Evolutionary conservation across 192 early-diverging fungal species (phyloP), one percentile per base, ranked within the genome.

Genomic region (Coemansia sp.): DNA sequence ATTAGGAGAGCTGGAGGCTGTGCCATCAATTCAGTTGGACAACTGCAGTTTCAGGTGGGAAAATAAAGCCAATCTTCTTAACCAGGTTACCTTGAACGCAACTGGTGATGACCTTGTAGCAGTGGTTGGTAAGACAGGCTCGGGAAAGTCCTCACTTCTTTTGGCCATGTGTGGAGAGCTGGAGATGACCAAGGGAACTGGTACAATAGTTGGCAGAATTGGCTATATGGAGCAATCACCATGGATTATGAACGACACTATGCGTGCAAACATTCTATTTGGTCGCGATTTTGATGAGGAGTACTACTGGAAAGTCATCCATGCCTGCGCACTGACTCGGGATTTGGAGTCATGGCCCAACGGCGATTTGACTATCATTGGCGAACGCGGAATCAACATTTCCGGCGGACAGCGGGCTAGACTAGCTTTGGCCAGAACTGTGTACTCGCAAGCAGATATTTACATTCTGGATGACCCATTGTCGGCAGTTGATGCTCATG

Each of bases 121-220:
- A 0, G 72, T 96, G 33, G 89, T 94, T 16, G 94, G 94, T 1
- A 74, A 87, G 1, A 91, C 94, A 14, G 94, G 92, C 10, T 78
- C 84, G 21, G 93, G 93, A 52, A 96, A 96, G 65, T 89, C 88
- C 0, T 89, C 91, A 0, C 76, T 96, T 6, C 71, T 96, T 1
- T 88, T 87, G 44, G 88, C 91, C 11, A 70, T 96, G 43, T 82
- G 94, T 21, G 91, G 93, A 11, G 93, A 94, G 67, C 89, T 92
- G 84, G 86, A 78, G 55, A 77, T 82, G 39, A 60, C 66, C 5
- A 40, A 60, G 21, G 66, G 66, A 8, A 5, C 66, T n/a, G 84
- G 92, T 4, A 62, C 71, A 4, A 77, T 91, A 17, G 83, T 86
- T 28, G 90, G 91, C 7, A 78, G 76, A 6, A 77, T 95, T 17